phyloP scores from a whole-genome alignment of 2,329 filamentous ascomycete species.

The Anthostomella pinea region DNA sequence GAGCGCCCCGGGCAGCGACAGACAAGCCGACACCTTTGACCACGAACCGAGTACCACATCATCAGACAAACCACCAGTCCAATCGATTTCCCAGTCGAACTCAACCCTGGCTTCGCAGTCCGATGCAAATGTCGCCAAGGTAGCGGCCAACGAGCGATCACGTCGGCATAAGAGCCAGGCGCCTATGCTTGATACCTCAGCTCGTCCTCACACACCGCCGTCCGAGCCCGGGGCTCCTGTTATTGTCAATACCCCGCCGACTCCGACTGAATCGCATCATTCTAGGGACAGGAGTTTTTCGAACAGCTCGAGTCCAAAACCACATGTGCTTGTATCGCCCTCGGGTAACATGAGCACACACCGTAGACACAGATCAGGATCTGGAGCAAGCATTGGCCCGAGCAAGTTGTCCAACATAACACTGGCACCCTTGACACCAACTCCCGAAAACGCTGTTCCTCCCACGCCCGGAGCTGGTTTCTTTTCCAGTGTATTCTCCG shows the following conservation, averaged over 20 bases:
- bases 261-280: constrained; percentile 48
- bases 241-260: constrained; percentile 66
- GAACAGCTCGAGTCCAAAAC: constrained; percentile 26
- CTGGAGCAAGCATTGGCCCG: constrained; percentile 55
- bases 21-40: constrained; percentile 26
- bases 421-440: constrained; percentile 71
- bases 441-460: constrained; percentile 59
- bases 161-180: constrained; percentile 22
- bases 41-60: constrained; percentile 19
- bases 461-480: constrained; percentile 66
- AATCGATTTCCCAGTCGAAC: constrained; percentile 16
- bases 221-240: constrained; percentile 45
- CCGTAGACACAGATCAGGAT: constrained; percentile 51
- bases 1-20: constrained; percentile 43
- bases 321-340: constrained; percentile 59
- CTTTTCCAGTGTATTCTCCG: constrained; percentile 90
- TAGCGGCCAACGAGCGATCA: constrained; percentile 17
- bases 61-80: constrained; percentile 11
- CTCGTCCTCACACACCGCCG: constrained; percentile 47
- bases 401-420: constrained; percentile 85
- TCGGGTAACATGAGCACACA: constrained; percentile 73
- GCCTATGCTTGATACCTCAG: constrained; percentile 22
- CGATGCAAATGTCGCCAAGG: constrained; percentile 20
- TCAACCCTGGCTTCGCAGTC: constrained; percentile 20
- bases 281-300: constrained; percentile 18